These are phyloP conservation scores for Leucaena leucocephala DNA, from an alignment of 306 rosid genomes.

Conservation along the genomic window DNA sequence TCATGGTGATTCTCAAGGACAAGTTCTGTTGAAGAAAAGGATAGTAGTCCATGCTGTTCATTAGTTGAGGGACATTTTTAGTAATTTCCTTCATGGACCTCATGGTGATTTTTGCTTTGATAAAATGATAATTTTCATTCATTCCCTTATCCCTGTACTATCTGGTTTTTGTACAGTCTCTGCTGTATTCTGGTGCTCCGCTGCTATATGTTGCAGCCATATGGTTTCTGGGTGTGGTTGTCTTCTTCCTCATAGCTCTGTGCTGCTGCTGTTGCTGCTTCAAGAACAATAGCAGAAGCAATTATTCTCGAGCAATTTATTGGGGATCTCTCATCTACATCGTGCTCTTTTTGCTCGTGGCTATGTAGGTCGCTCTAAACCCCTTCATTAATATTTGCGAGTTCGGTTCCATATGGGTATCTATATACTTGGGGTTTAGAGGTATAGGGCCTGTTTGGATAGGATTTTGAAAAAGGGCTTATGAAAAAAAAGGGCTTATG, in stretches of 20 bases:
- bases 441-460: no score
- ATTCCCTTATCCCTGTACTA: neutral
- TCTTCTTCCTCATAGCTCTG: conserved; percentile 28
- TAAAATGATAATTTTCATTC: neutral
- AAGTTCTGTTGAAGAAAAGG: no score
- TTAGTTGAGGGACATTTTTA: no score
- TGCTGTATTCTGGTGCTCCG: conserved; percentile 47
- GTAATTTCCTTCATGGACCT: no score
- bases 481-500: no score
- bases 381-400: neutral
- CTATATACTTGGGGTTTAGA: no score
- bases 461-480: no score
- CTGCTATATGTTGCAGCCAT: conserved; percentile 30
- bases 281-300: neutral
- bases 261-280: conserved; percentile 18
- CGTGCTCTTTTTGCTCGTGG: conserved; percentile 41
- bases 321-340: conserved; percentile 44
- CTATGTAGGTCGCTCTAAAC: conserved; percentile 44
- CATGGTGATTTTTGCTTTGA: no score
- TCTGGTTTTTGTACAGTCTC: conserved; percentile 44
- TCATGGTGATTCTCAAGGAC: no score
- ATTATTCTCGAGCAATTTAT: conserved; percentile 40
- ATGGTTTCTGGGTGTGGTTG: conserved; percentile 41
- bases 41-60: no score
- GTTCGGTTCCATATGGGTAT: no score